Evolutionary conservation across 106 monocot genomes (phyloP).

Genomic region (Dendrobium officinale): DNA sequence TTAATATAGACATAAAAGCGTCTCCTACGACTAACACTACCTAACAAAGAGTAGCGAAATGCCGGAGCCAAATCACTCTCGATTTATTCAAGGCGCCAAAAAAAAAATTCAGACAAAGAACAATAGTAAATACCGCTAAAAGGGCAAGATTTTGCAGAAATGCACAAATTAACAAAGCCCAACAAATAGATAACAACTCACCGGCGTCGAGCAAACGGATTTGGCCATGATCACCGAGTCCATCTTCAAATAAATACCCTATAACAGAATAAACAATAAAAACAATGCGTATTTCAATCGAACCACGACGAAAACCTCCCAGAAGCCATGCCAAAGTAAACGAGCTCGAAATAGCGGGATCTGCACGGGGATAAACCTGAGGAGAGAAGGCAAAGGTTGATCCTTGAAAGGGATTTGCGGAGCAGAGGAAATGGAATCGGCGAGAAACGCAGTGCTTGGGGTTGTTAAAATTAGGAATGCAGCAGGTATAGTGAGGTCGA

Average conservation of each 20-base stretch:
- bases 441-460: no score
- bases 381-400: neutral
- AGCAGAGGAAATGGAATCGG: no score
- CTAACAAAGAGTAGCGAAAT: no score
- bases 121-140: neutral
- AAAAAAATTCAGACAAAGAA: neutral
- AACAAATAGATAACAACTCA: neutral
- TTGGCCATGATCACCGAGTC: conserved; percentile 23
- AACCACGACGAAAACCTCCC: neutral
- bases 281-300: neutral
- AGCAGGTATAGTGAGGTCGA: neutral
- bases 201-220: conserved; percentile 14
- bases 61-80: no score
- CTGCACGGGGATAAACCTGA: neutral
- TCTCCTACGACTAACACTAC: neutral
- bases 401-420: no score
- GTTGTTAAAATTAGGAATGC: no score
- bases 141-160: no score
- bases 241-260: conserved; percentile 18
- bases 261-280: neutral
- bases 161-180: no score
- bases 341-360: neutral
- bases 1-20: neutral
- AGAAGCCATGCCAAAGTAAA: neutral
- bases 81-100: neutral